A percentile compares a stretch with the other conserved stretches of the same genome.
These are phyloP conservation scores for Linum usitatissimum DNA, from an alignment of 345 rosid species.

Conservation along the genomic window DNA sequence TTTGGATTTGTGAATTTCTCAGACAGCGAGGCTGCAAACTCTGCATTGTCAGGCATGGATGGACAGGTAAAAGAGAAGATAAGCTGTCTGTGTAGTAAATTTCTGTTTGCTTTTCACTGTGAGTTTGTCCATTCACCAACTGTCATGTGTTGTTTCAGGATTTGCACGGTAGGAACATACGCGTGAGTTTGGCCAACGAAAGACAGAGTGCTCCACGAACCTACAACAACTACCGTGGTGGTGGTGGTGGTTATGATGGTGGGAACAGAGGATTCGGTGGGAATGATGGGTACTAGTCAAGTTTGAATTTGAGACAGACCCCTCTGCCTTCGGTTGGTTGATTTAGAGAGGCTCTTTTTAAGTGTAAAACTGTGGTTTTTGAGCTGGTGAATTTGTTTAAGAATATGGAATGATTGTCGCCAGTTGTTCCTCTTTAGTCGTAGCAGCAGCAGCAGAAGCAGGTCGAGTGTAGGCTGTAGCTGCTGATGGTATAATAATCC, in stretches of 20 bases:
- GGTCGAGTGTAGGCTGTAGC: background rate
- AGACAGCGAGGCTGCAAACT: conserved; percentile 31
- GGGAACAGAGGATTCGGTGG: background rate
- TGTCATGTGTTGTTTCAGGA: conserved; percentile 30
- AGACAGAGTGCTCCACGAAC: conserved; percentile 28
- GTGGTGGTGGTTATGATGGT: background rate
- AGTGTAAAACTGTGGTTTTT: background rate
- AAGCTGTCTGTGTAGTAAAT: background rate
- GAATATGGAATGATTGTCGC: background rate
- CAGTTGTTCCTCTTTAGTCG: background rate
- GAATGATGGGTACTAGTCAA: background rate
- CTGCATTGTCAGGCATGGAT: conserved; percentile 54
- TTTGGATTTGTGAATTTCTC: conserved; percentile 56
- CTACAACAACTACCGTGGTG: conserved; percentile 10
- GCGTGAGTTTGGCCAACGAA: conserved; percentile 47
- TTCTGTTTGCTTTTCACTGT: background rate
- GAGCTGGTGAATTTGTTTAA: background rate
- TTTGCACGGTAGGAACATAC: conserved; percentile 43
- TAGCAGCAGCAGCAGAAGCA: background rate
- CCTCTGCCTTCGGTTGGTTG: background rate
- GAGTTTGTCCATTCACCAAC: background rate
- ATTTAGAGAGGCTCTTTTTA: background rate
- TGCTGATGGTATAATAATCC: background rate
- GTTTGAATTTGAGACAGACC: background rate
- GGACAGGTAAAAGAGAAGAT: conserved; percentile 39